phyloP scores from a whole-genome alignment of 2,329 filamentous ascomycete species.

The Colletotrichum noveboracense region DNA sequence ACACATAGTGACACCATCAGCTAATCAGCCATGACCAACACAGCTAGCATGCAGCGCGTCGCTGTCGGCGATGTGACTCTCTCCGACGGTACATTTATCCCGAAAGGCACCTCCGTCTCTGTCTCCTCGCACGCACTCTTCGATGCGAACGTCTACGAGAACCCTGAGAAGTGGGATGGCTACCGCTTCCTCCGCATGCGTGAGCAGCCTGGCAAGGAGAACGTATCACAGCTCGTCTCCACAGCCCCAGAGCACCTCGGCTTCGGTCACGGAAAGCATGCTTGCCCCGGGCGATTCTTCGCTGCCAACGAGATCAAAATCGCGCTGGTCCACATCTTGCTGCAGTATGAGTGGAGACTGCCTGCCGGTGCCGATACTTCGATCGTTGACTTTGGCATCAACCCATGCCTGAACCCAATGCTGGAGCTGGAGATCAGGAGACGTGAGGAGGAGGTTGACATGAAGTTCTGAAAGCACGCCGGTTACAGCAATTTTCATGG shows the following conservation, averaged over 20 bases:
- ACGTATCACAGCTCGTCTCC: constrained; percentile 43
- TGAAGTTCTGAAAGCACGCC: background rate
- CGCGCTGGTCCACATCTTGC: background rate
- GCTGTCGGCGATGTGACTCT: background rate
- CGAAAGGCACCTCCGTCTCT: background rate
- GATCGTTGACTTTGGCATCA: background rate
- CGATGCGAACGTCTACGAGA: background rate
- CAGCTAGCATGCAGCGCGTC: constrained; percentile 14
- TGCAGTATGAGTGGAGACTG: constrained; percentile 9
- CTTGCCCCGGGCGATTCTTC: constrained; percentile 44
- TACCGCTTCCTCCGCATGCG: constrained; percentile 7
- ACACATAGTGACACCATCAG: background rate
- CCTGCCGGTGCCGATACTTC: background rate
- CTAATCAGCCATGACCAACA: background rate
- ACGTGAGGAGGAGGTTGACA: background rate
- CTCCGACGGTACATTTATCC: constrained; percentile 12
- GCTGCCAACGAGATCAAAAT: constrained; percentile 41
- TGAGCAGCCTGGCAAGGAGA: constrained; percentile 1
- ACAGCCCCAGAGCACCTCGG: constrained; percentile 37
- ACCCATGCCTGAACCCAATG: background rate
- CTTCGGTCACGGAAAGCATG: constrained; percentile 41
- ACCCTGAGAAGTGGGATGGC: background rate
- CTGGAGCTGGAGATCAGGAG: background rate
- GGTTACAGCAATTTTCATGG: rapidly evolving
- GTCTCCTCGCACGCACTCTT: background rate